Evolutionary conservation across 108 stramenopile species (phyloP).

Genomic region (Skeletonema menzelii): DNA sequence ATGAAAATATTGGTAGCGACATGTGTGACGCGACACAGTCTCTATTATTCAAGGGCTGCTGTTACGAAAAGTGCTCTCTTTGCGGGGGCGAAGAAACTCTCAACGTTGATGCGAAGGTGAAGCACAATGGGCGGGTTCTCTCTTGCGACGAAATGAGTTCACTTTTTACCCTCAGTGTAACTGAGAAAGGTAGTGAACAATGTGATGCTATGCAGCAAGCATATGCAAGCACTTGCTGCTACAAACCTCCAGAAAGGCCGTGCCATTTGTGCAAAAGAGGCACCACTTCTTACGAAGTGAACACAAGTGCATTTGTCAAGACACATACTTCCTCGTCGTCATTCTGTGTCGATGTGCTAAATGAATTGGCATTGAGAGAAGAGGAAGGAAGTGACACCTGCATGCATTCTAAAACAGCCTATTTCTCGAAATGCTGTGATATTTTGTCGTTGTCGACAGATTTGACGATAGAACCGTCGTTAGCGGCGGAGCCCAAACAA

Average conservation of each 20-base stretch:
- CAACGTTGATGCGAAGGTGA: slow-evolving; percentile 37
- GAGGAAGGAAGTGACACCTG: slow-evolving; percentile 38
- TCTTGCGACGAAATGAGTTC: slow-evolving; percentile 37
- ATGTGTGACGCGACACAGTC: slow-evolving; percentile 43
- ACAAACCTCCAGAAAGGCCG: slow-evolving; percentile 31
- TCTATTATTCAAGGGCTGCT: slow-evolving; percentile 41
- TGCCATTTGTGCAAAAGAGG: slow-evolving; percentile 39
- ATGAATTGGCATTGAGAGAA: slow-evolving; percentile 29
- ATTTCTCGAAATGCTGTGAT: slow-evolving; percentile 38
- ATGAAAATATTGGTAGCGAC: slow-evolving; percentile 35
- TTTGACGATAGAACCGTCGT: background rate
- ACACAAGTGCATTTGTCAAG: slow-evolving; percentile 40
- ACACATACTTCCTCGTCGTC: slow-evolving; percentile 18
- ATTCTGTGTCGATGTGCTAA: slow-evolving; percentile 28
- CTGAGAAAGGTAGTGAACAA: slow-evolving; percentile 30
- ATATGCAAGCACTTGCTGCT: slow-evolving; percentile 40
- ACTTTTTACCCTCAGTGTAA: slow-evolving; percentile 31
- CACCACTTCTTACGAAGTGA: slow-evolving; percentile 23
- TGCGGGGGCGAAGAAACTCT: slow-evolving; percentile 37
- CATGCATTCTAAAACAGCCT: slow-evolving; percentile 31
- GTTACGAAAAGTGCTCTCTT: slow-evolving; percentile 50
- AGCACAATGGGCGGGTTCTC: slow-evolving; percentile 44
- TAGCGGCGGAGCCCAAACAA: background rate
- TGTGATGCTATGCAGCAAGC: slow-evolving; percentile 41
- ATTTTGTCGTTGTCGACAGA: background rate